phyloP scores from a whole-genome alignment of 768 basidiomycete species.

The Hericium alpestre region DNA sequence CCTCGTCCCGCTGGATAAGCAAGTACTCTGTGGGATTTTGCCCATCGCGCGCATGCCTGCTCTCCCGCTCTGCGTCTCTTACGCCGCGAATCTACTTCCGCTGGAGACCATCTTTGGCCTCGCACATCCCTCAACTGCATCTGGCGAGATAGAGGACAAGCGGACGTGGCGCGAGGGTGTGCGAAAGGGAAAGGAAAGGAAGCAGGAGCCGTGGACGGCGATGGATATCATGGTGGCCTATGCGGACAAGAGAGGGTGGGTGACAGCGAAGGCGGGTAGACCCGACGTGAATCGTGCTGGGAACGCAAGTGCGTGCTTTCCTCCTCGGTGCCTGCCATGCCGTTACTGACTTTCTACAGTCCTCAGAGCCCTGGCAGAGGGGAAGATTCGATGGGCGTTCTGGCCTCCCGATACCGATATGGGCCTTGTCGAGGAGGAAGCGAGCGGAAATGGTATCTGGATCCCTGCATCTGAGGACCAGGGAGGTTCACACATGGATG shows the following conservation, averaged over 20 bases:
- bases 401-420: conserved; percentile 49
- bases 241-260: conserved; percentile 68
- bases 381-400: conserved; percentile 73
- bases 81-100: conserved; percentile 57
- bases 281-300: conserved; percentile 86
- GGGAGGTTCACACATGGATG: conserved; percentile 2
- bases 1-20: conserved; percentile 71
- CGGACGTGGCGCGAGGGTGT: conserved; percentile 64
- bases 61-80: conserved; percentile 73
- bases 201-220: conserved; percentile 56
- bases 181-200: conserved; percentile 13
- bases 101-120: conserved; percentile 64
- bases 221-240: conserved; percentile 76
- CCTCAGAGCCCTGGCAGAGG: conserved; percentile 74
- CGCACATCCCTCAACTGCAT: conserved; percentile 33
- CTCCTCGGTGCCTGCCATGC: neutral
- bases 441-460: conserved; percentile 44
- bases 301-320: conserved; percentile 62
- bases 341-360: conserved; percentile 32
- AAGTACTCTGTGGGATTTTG: conserved; percentile 63
- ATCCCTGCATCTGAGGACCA: conserved; percentile 26
- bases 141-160: conserved; percentile 42
- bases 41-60: conserved; percentile 80
- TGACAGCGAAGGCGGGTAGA: conserved; percentile 85
- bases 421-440: conserved; percentile 22